Evolutionary conservation across 306 rosid species (phyloP).

Genomic region (Trifolium repens): DNA sequence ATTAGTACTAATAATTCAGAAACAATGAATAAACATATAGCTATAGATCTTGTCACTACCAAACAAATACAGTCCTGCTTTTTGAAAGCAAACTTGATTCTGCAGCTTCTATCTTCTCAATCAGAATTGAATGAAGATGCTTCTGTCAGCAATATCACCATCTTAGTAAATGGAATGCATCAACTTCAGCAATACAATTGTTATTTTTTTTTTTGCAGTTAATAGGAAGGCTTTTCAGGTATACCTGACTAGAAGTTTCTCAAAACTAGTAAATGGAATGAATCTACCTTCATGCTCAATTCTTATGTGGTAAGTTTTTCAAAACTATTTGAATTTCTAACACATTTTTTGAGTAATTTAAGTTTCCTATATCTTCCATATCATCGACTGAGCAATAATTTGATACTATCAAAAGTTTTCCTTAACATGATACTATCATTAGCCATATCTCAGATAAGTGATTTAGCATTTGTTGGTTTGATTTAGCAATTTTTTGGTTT

Average conservation of each 20-base stretch:
- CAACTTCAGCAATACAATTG: slow-evolving; percentile 15
- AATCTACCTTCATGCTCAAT: too few species aligned
- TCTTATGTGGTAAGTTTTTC: too few species aligned
- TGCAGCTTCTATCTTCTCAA: slow-evolving; percentile 59
- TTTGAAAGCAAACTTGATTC: slow-evolving; percentile 40
- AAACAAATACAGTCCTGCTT: slow-evolving; percentile 73
- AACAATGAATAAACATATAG: slow-evolving; percentile 43
- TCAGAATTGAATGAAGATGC: slow-evolving; percentile 65
- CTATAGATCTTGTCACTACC: slow-evolving; percentile 79
- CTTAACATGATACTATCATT: too few species aligned
- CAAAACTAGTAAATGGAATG: too few species aligned
- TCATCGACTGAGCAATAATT: too few species aligned
- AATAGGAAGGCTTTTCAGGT: slow-evolving; percentile 16
- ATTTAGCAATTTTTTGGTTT: too few species aligned
- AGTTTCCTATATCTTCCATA: too few species aligned
- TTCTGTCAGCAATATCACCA: slow-evolving; percentile 56
- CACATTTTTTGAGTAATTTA: too few species aligned
- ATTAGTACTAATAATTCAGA: slow-evolving; percentile 24
- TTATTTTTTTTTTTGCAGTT: background rate
- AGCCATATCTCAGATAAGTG: too few species aligned
- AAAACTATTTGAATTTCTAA: too few species aligned
- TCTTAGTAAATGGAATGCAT: slow-evolving; percentile 32
- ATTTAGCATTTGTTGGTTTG: too few species aligned
- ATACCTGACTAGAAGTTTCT: slow-evolving; percentile 49
- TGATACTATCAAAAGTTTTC: too few species aligned